phyloP scores from a whole-genome alignment of 768 basidiomycete species.

The Stropharia rugosoannulata region DNA sequence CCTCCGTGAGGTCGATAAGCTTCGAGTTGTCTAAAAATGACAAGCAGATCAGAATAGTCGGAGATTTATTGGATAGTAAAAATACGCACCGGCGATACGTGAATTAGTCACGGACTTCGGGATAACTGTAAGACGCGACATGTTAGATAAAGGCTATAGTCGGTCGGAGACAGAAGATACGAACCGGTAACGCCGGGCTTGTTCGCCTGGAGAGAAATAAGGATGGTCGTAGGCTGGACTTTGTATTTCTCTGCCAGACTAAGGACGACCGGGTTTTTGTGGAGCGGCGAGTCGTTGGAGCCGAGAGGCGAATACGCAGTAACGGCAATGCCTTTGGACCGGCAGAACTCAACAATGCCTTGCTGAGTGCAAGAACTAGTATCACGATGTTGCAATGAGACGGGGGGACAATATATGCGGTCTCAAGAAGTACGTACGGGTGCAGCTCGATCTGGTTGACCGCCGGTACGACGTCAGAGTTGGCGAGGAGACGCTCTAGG shows the following conservation, averaged over 20 bases:
- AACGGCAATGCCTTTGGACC: constrained; percentile 61
- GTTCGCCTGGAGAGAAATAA: constrained; percentile 76
- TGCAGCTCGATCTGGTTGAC: constrained; percentile 82
- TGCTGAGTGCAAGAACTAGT: constrained; percentile 60
- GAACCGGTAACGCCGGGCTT: constrained; percentile 52
- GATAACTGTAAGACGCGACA: constrained; percentile 41
- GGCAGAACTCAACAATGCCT: constrained; percentile 63
- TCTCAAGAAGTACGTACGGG: constrained; percentile 41
- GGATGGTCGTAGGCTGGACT: constrained; percentile 61
- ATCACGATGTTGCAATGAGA: not conserved
- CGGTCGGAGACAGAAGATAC: constrained; percentile 12
- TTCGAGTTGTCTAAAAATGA: constrained; percentile 48
- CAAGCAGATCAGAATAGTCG: not conserved
- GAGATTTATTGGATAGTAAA: not conserved
- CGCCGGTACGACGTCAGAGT: constrained; percentile 62
- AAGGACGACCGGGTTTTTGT: constrained; percentile 56
- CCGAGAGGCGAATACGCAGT: constrained; percentile 84
- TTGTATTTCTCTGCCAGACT: constrained; percentile 62
- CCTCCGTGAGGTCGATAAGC: constrained; percentile 58
- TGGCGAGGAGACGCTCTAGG: constrained; percentile 59
- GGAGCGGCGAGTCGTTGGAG: constrained; percentile 66
- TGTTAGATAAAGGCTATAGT: not conserved
- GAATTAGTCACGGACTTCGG: constrained; percentile 75
- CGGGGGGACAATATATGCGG: not conserved
- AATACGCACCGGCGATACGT: constrained; percentile 53